Base-by-base conservation (phyloP, 495 filamentous ascomycete genomes). In the Tetracladium marchalianum region DNA sequence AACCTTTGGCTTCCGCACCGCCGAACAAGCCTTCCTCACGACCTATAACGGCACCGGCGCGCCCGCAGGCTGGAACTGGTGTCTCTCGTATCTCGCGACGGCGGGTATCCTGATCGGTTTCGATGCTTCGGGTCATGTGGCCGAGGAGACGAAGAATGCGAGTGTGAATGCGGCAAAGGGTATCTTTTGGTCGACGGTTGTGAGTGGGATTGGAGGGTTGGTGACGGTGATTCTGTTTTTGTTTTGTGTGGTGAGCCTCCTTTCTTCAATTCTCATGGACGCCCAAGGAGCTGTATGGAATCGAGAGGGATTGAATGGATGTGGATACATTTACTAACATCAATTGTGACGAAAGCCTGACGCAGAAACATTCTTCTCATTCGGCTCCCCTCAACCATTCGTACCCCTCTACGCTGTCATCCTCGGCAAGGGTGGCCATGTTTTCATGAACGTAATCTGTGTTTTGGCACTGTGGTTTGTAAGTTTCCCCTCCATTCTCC, bases 81-180 rank as follows among this genome's bases (percentile, higher is more conserved):
- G 72, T 66, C 63, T 77, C 31, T 74, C 70, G 17, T 77, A 73
- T 55, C 66, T 75, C 38, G 73, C 72, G 16, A 77, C 73, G 9
- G 73, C 73, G n/a, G 73, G 73, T 46, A 72, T 77, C 43, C 52
- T 77, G 49, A 75, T 78, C 39, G 74, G 74, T 35, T 78, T 76
- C 41, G 74, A 78, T 55, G 74, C 74, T 8, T 27, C 22, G 22
- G 22, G 22, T 27, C 22, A 27, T 27, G 22, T 27, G 22, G 70
- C 71, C 0, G 74, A 78, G 50, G 74, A 78, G 52, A 78, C 74
- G 5, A 73, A 76, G 61, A 68, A 76, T 51, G 74, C 74, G 6
- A 71, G 66, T 13, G 31, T 75, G 6, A 71, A 66, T 39, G 73
- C 73, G 13, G 74, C 74, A 0, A 65, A 70, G 27, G 74, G 71